Base-by-base conservation (phyloP, 2,329 filamentous ascomycete genomes). In the Venturia pyrina region DNA sequence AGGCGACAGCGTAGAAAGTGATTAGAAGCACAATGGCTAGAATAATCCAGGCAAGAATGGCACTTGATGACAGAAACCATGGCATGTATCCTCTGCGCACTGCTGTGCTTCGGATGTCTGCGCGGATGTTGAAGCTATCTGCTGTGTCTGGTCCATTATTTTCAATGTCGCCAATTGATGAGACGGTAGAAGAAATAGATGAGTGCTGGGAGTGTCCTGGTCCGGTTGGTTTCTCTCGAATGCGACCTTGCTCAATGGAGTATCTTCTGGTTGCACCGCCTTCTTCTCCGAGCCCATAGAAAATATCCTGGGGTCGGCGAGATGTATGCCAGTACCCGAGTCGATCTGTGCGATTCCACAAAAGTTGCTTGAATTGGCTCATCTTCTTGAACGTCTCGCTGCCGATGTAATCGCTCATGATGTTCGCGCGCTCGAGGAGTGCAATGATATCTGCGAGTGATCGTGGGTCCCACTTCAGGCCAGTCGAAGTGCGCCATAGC, bases 301-400 rank as follows among this genome's bases (percentile, higher is more conserved):
- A 96, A 34, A 91, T 80, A 24, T 87, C 85, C 24, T 80, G 81
- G 5, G 84, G 82, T 68, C 82, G 81, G 65, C 86, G 86, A 21
- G 87, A 86, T 34, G 87, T 86, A 67, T 85, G 85, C 91, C 93
- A 97, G 76, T 96, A 96, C 7, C 93, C 91, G n/a, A 97, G 82
- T 57, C 89, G 83, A 70, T 93, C 87, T 5, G 83, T 79, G 69
- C 85, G 85, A 68, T 81, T 84, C 71, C 80, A 83, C 62, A 77
- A 79, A 56, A 84, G 81, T 68, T 81, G 80, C 37, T 80, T 77
- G 71, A 89, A 84, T 43, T 85, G 80, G 41, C 76, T 72, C 61
- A 81, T 79, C 19, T 77, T 78, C 8, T 77, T 75, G 56, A 86
- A 81, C 0, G 85, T 84, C 70, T 93, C 89, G 0, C 87, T 86